Conservation (phyloP, 2,329 filamentous ascomycete species). For the Fragosphaeria purpurea region DNA sequence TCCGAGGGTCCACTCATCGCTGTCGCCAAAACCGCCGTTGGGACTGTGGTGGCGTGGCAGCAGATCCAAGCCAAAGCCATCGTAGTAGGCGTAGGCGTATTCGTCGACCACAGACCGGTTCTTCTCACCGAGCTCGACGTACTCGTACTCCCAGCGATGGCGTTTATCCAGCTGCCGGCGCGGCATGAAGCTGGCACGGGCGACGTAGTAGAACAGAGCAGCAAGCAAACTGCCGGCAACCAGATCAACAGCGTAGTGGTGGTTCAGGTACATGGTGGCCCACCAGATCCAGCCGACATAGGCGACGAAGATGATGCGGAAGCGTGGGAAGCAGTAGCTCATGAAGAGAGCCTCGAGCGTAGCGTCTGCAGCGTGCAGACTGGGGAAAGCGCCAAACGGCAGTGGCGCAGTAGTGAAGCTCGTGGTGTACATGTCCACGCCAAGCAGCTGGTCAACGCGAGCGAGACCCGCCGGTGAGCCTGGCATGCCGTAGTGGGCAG, state of each 20-base stretch:
- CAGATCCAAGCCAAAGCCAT: slow-evolving; percentile 37
- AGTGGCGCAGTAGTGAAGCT: slow-evolving; percentile 83
- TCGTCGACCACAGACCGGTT: slow-evolving; percentile 28
- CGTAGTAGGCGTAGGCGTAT: slow-evolving; percentile 31
- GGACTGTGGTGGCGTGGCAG: slow-evolving; percentile 22
- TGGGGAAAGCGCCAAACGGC: slow-evolving; percentile 92
- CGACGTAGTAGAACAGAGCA: slow-evolving; percentile 70
- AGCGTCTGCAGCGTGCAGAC: slow-evolving; percentile 80
- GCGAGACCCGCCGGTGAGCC: slow-evolving; percentile 84
- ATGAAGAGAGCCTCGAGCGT: slow-evolving; percentile 88
- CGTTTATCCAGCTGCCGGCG: slow-evolving; percentile 74
- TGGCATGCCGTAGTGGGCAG: slow-evolving; percentile 83
- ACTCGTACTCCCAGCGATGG: slow-evolving; percentile 93
- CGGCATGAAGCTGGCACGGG: slow-evolving; percentile 71
- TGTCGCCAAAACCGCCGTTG: slow-evolving; percentile 38
- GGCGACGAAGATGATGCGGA: slow-evolving; percentile 67
- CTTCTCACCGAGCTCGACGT: slow-evolving; percentile 69
- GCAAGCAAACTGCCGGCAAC: slow-evolving; percentile 75
- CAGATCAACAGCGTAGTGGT: slow-evolving; percentile 92
- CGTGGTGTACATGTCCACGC: slow-evolving; percentile 85
- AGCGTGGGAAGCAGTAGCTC: slow-evolving; percentile 79
- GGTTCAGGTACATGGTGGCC: slow-evolving; percentile 96
- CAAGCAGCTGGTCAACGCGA: slow-evolving; percentile 81
- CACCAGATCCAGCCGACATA: slow-evolving; percentile 96
- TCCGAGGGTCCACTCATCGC: slow-evolving; percentile 83